These are phyloP conservation scores for Penicillium expansum DNA, from an alignment of 2,329 filamentous ascomycete species.

Conservation along the genomic window DNA sequence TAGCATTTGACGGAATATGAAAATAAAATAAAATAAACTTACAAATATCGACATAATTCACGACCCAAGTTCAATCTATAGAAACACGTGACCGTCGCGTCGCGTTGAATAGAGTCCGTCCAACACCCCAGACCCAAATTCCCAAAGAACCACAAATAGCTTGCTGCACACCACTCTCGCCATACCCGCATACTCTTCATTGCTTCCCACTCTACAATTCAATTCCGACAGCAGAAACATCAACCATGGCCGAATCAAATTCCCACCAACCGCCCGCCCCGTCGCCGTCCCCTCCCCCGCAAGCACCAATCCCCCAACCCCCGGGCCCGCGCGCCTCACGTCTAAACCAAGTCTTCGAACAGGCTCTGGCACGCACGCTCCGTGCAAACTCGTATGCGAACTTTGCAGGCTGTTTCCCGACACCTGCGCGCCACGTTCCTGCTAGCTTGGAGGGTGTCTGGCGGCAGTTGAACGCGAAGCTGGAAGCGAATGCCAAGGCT, in stretches of 20 bases:
- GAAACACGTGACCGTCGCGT: slow-evolving; percentile 27
- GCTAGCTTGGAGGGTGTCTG: slow-evolving; percentile 57
- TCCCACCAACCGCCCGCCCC: slow-evolving; percentile 14
- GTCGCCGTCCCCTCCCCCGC: slow-evolving; percentile 52
- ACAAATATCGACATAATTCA: not conserved
- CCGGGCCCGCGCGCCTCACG: slow-evolving; percentile 60
- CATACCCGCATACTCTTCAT: not conserved
- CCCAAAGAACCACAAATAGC: slow-evolving; percentile 9
- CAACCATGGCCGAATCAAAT: slow-evolving; percentile 23
- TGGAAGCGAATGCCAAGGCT: slow-evolving; percentile 56
- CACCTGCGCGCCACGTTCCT: slow-evolving; percentile 57
- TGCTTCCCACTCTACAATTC: not conserved
- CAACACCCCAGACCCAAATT: slow-evolving; percentile 10
- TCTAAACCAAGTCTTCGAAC: slow-evolving; percentile 59
- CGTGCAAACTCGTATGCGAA: slow-evolving; percentile 60
- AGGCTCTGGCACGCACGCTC: slow-evolving; percentile 59
- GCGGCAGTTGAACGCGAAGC: slow-evolving; percentile 56
- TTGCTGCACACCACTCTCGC: not conserved
- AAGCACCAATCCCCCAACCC: slow-evolving; percentile 53
- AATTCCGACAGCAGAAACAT: not conserved
- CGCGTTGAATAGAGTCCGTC: slow-evolving; percentile 10
- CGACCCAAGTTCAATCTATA: slow-evolving; percentile 14
- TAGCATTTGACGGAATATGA: not conserved
- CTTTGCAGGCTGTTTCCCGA: slow-evolving; percentile 64
- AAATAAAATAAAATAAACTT: too few species aligned